Percentiles rank a stretch among this genome's conserved stretches.
Evolutionary conservation across 2,329 filamentous ascomycete genomes (phyloP).

Genomic region (Huntiella decipiens): DNA sequence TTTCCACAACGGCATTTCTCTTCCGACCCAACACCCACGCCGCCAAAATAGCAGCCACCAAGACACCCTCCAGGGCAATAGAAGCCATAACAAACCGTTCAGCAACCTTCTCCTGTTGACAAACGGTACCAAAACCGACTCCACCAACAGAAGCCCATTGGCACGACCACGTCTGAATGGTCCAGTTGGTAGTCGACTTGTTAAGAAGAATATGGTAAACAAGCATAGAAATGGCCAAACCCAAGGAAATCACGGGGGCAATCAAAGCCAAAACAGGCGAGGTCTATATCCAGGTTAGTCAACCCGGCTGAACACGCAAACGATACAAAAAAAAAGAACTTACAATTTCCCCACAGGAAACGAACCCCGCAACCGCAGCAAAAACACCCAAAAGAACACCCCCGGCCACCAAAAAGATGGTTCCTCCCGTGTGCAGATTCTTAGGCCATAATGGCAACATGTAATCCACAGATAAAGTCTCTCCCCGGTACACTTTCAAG

Average conservation of each 20-base stretch:
- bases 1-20: background rate
- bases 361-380: slow-evolving; percentile 28
- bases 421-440: slow-evolving; percentile 36
- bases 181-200: slow-evolving; percentile 14
- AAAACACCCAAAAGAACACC: slow-evolving; percentile 29
- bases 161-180: slow-evolving; percentile 43
- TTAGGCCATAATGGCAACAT: slow-evolving; percentile 38
- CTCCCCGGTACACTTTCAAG: slow-evolving; percentile 34
- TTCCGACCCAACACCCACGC: slow-evolving; percentile 12
- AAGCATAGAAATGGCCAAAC: slow-evolving; percentile 33
- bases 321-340: slow-evolving; percentile 16
- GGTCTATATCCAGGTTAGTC: slow-evolving; percentile 12
- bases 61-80: slow-evolving; percentile 34
- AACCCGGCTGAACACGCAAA: background rate
- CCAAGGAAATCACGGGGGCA: slow-evolving; percentile 20
- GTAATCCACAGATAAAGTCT: slow-evolving; percentile 27
- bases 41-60: slow-evolving; percentile 27
- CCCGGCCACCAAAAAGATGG: slow-evolving; percentile 33
- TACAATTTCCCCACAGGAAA: slow-evolving; percentile 31
- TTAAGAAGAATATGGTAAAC: slow-evolving; percentile 16
- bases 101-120: slow-evolving; percentile 34
- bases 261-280: slow-evolving; percentile 7
- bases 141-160: slow-evolving; percentile 32
- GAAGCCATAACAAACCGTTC: slow-evolving; percentile 36
- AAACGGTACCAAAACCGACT: slow-evolving; percentile 38